Conservation (phyloP, 495 filamentous ascomycete genomes). For the Glutinoglossum americanum region DNA sequence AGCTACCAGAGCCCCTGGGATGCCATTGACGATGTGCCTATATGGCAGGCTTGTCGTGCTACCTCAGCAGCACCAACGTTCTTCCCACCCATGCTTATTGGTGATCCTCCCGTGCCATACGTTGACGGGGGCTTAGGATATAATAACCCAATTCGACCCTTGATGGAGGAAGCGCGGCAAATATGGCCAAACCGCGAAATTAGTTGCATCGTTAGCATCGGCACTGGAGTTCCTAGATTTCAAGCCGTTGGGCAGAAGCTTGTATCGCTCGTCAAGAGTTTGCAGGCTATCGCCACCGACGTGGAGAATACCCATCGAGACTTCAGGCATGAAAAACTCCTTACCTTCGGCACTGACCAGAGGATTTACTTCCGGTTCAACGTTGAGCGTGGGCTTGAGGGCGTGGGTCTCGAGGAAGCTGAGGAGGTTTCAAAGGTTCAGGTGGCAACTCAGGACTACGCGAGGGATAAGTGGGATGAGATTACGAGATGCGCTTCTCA, state of each 20-base stretch:
- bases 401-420: not conserved
- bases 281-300: not conserved
- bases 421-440: not conserved
- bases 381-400: not conserved
- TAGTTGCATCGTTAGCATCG: conserved; percentile 4
- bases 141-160: conserved; percentile 4
- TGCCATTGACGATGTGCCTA: not conserved
- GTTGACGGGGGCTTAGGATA: conserved; percentile 6
- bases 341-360: not conserved
- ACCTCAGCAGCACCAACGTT: conserved; percentile 7
- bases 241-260: not conserved
- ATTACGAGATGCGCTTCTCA: too few species aligned
- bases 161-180: conserved; percentile 2
- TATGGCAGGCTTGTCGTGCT: conserved; percentile 7
- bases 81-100: conserved; percentile 6
- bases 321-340: not conserved
- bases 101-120: not conserved
- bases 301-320: not conserved
- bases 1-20: not conserved
- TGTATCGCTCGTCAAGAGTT: not conserved
- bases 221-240: not conserved
- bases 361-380: not conserved
- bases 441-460: not conserved
- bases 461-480: too few species aligned
- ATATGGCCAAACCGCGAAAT: not conserved